These are phyloP conservation scores for Corynespora cassiicola DNA, from an alignment of 2,329 filamentous ascomycete genomes.

Conservation along the genomic window DNA sequence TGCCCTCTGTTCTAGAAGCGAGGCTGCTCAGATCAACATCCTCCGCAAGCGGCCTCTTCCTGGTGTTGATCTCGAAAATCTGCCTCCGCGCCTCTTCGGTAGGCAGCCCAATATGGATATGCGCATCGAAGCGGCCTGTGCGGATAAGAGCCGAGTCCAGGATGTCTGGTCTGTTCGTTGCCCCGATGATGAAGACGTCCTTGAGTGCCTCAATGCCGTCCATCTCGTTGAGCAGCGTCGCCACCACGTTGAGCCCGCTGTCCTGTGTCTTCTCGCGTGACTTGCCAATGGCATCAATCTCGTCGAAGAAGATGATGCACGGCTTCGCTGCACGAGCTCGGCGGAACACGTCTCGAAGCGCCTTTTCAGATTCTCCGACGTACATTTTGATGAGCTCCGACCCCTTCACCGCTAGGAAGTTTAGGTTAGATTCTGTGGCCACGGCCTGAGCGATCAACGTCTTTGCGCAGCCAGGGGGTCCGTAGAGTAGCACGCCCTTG, in stretches of 20 bases:
- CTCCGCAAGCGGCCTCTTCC: slow-evolving; percentile 63
- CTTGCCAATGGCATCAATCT: slow-evolving; percentile 85
- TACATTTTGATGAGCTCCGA: slow-evolving; percentile 96
- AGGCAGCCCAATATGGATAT: slow-evolving; percentile 86
- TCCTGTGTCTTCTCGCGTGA: slow-evolving; percentile 58
- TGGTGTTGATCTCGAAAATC: slow-evolving; percentile 74
- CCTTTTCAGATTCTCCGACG: slow-evolving; percentile 90
- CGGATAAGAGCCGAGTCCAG: slow-evolving; percentile 87
- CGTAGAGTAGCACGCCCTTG: slow-evolving; percentile 88
- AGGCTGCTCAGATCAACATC: slow-evolving; percentile 72
- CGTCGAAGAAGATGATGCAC: slow-evolving; percentile 96
- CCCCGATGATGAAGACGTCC: slow-evolving; percentile 85
- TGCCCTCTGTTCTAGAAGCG: slow-evolving; percentile 72
- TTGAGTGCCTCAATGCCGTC: slow-evolving; percentile 88
- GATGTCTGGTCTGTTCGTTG: slow-evolving; percentile 87
- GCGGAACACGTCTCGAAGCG: slow-evolving; percentile 82
- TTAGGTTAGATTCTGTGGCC: slow-evolving; percentile 87
- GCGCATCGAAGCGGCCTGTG: slow-evolving; percentile 82
- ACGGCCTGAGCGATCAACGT: slow-evolving; percentile 90
- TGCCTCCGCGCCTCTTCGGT: slow-evolving; percentile 74
- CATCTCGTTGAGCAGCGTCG: slow-evolving; percentile 92
- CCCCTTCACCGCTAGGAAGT: slow-evolving; percentile 94
- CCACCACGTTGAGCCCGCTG: slow-evolving; percentile 79
- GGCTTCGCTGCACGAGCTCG: slow-evolving; percentile 85
- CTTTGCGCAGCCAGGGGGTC: slow-evolving; percentile 93